Evolutionary conservation across 2,329 filamentous ascomycete genomes (phyloP).

Genomic region (Neospermospora avenae): DNA sequence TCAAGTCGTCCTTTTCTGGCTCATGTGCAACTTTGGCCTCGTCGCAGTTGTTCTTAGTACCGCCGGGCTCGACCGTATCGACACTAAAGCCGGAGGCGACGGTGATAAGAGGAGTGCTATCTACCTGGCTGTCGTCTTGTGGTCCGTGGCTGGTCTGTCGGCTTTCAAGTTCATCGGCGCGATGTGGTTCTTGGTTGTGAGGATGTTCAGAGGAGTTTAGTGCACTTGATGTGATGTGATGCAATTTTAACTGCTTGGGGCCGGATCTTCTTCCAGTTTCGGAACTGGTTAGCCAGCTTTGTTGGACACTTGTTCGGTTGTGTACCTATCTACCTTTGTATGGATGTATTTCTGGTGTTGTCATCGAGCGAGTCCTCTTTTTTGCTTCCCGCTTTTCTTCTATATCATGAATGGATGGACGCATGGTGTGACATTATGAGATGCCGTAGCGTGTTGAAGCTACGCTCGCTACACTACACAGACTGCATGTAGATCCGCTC

Average conservation of each 20-base stretch:
- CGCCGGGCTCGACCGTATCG: slow-evolving; percentile 74
- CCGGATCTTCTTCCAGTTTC: too few species aligned
- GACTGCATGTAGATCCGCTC: background rate
- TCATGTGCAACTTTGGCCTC: slow-evolving; percentile 91
- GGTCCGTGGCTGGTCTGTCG: slow-evolving; percentile 36
- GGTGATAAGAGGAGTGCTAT: slow-evolving; percentile 47
- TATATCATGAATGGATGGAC: background rate
- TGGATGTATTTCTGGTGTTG: background rate
- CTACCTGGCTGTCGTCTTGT: slow-evolving; percentile 37
- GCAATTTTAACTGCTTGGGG: background rate
- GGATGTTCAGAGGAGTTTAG: slow-evolving; percentile 73
- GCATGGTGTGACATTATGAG: background rate
- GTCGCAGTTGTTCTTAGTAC: slow-evolving; percentile 82
- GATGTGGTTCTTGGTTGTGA: slow-evolving; percentile 67
- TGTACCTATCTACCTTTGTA: background rate
- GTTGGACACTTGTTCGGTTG: background rate
- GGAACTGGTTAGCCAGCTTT: background rate
- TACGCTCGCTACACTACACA: background rate
- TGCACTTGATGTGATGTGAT: background rate
- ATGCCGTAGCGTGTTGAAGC: background rate
- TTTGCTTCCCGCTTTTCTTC: background rate
- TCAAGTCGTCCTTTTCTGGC: slow-evolving; percentile 89
- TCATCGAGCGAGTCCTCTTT: background rate
- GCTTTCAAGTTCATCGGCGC: slow-evolving; percentile 37
- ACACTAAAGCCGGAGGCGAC: slow-evolving; percentile 63